phyloP scores from a whole-genome alignment of 305 asterid genomes.

The Fraxinus baroniana region DNA sequence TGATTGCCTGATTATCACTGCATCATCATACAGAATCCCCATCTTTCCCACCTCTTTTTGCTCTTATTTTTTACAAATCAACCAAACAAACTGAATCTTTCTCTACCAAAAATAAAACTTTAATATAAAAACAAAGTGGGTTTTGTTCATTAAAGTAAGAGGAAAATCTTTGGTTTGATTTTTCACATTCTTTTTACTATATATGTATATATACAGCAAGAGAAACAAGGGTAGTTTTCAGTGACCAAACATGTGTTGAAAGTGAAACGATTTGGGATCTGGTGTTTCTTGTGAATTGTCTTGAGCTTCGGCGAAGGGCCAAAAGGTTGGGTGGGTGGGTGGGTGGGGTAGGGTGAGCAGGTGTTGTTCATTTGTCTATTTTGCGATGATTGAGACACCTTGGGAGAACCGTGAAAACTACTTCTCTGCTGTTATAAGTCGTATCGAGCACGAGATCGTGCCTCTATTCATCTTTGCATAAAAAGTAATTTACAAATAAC shows the following conservation, averaged over 20 bases:
- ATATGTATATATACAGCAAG: background rate
- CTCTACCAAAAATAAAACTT: background rate
- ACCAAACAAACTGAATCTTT: conserved; percentile 17
- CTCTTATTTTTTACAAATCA: conserved; percentile 11
- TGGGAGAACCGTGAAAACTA: background rate
- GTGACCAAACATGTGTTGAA: background rate
- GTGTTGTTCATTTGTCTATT: background rate
- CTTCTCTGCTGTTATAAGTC: background rate
- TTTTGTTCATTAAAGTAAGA: background rate
- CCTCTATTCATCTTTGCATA: background rate
- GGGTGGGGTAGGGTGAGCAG: background rate
- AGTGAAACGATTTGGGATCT: background rate
- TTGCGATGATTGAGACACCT: background rate
- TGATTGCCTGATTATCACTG: conserved; percentile 58
- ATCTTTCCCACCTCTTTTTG: conserved; percentile 17
- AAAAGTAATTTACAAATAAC: background rate
- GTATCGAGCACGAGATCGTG: background rate
- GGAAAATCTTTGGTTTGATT: background rate
- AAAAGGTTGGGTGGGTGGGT: background rate
- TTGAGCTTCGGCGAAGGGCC: background rate
- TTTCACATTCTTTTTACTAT: background rate
- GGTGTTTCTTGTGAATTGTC: background rate
- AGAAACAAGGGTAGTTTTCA: background rate
- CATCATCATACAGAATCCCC: conserved; percentile 74
- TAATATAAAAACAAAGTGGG: background rate